Percentiles rank a stretch among this genome's conserved stretches.
Evolutionary conservation across 2,329 filamentous ascomycete species (phyloP).

Genomic region (Beauveria brongniartii): DNA sequence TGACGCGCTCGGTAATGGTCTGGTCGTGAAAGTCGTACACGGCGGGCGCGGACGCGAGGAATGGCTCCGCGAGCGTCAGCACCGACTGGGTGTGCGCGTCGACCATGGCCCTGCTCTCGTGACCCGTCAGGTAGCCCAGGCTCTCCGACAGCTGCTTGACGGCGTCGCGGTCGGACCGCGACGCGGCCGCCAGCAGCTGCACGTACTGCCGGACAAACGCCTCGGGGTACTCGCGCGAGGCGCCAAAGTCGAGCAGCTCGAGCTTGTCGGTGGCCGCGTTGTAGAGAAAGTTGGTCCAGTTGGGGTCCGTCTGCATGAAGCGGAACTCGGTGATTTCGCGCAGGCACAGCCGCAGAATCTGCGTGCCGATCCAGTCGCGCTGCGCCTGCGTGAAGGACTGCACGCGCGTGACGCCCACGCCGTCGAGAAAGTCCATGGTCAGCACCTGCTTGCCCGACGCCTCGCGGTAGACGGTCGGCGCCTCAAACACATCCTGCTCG

Average conservation of each 20-base stretch:
- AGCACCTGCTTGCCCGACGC: slow-evolving; percentile 81
- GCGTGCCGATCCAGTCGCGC: slow-evolving; percentile 91
- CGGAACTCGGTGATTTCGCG: slow-evolving; percentile 90
- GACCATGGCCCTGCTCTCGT: slow-evolving; percentile 78
- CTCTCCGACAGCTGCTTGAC: slow-evolving; percentile 63
- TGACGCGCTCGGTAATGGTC: slow-evolving; percentile 92
- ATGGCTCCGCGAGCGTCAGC: slow-evolving; percentile 86
- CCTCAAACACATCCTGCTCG: slow-evolving; percentile 65
- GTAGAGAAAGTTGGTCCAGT: slow-evolving; percentile 99
- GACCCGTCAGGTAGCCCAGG: slow-evolving; percentile 86
- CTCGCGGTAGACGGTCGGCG: slow-evolving; percentile 69
- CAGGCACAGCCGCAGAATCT: slow-evolving; percentile 84
- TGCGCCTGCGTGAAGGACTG: slow-evolving; percentile 70
- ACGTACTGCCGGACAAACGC: slow-evolving; percentile 77
- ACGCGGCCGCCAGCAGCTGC: slow-evolving; percentile 70
- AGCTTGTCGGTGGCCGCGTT: slow-evolving; percentile 64
- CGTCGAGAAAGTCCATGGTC: slow-evolving; percentile 88
- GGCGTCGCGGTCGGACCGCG: slow-evolving; percentile 54
- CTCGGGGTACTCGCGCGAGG: slow-evolving; percentile 75
- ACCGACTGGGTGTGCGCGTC: slow-evolving; percentile 86
- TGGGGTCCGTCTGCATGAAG: slow-evolving; percentile 99
- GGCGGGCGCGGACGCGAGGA: slow-evolving; percentile 64
- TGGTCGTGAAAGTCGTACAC: slow-evolving; percentile 90
- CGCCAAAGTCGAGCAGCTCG: slow-evolving; percentile 92
- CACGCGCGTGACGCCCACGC: slow-evolving; percentile 76